These are phyloP conservation scores for Polygonum aviculare DNA, from an alignment of 148 eudicot genomes.

Conservation along the genomic window DNA sequence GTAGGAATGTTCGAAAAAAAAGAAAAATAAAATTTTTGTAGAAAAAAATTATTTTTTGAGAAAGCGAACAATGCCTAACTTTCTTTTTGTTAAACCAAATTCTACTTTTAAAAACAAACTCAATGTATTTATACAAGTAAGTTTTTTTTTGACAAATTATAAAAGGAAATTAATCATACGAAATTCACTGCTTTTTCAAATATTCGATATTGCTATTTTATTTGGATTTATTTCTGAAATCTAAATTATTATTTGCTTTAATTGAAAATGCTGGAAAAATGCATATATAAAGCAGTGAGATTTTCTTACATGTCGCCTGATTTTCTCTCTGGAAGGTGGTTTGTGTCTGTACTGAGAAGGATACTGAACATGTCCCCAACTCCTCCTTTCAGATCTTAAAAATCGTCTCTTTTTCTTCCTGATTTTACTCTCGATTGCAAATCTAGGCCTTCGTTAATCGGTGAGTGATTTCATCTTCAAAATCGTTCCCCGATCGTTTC, in stretches of 20 bases:
- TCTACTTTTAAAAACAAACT: too few species aligned
- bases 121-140: too few species aligned
- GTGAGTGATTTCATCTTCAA: slow-evolving; percentile 15
- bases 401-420: background rate
- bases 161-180: too few species aligned
- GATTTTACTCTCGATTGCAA: slow-evolving; percentile 15
- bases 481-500: slow-evolving; percentile 17
- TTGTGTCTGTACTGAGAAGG: background rate
- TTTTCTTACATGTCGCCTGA: slow-evolving; percentile 1
- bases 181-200: too few species aligned
- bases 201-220: too few species aligned
- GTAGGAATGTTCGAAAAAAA: too few species aligned
- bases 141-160: too few species aligned
- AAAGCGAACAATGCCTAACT: too few species aligned
- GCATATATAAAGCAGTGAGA: background rate
- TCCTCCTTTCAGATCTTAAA: slow-evolving; percentile 25
- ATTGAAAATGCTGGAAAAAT: background rate
- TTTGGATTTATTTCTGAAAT: too few species aligned
- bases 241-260: background rate
- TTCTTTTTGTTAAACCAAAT: too few species aligned
- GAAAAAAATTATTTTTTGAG: too few species aligned
- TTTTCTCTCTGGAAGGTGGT: background rate
- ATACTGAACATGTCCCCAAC: slow-evolving; percentile 30
- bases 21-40: too few species aligned
- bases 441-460: slow-evolving; percentile 27